Conservation (phyloP, 164 flowering plant species). For the Echeveria elegans region DNA sequence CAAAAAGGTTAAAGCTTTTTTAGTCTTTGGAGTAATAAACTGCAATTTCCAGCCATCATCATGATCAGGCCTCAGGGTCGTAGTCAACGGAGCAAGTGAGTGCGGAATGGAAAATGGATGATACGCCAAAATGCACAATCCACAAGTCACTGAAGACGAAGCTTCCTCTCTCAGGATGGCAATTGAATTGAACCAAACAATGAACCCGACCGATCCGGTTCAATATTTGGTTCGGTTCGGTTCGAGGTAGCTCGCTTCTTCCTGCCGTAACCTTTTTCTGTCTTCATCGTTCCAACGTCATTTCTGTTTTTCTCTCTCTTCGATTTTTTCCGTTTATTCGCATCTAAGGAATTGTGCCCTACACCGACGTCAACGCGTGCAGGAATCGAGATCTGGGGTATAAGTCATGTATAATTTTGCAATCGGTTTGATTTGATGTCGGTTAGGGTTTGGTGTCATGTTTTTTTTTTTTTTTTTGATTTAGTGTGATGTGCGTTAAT, state of each 20-base stretch:
- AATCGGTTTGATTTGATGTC: background rate
- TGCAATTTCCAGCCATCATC: no score
- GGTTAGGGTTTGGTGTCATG: background rate
- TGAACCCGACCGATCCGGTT: background rate
- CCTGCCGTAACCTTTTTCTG: background rate
- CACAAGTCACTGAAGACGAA: no score
- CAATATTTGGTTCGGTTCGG: background rate
- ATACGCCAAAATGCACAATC: background rate
- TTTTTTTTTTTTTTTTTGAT: background rate
- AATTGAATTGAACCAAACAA: background rate
- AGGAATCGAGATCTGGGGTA: background rate
- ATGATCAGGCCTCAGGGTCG: background rate
- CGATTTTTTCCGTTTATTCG: background rate
- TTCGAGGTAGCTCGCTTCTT: background rate
- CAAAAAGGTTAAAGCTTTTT: no score
- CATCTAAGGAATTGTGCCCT: background rate
- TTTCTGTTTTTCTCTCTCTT: background rate
- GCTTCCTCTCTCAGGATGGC: no score
- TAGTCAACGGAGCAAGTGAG: slow-evolving; percentile 2
- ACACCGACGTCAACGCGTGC: background rate
- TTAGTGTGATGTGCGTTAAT: background rate
- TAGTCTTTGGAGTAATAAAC: no score
- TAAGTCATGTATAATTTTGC: background rate
- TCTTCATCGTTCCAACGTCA: background rate
- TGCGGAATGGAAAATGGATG: background rate